Base-by-base conservation (phyloP, 306 rosid genomes). In the Potentilla sterilis region DNA sequence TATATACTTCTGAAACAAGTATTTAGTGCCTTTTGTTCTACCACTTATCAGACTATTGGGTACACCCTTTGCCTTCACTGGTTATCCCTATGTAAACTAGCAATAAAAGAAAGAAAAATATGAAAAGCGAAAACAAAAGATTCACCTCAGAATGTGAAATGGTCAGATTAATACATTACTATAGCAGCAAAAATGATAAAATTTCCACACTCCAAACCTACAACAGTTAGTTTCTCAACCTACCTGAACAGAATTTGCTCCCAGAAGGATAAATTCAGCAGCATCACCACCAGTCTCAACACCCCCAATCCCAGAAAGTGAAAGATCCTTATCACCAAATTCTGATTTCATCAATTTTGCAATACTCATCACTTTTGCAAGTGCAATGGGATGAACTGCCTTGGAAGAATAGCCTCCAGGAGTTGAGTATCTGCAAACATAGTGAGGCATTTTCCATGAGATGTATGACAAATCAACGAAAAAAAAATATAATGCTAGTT, bases 341-440 rank as follows among this genome's bases (percentile, higher is more conserved):
- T 95, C 96, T 2, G 91, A 69, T 79, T 84, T 85, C 92, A 95
- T 92, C 97, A 95, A 86, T 65, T 92, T 90, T 38, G 96, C 97
- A 47, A 95, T 95, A 70, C 43, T 95, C 97, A 95, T 89, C 83
- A 95, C 97, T 87, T 95, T 95, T 46, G 89, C 97, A 65, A 95
- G 96, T 16, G 99, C 99, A 78, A 95, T 95, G 43, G 97, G 98
- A 82, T 95, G 98, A 54, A 95, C 98, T 44, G 98, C 98, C 84
- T 79, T 92, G 38, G 97, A 91, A 73, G 98, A 95, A 85, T 92
- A 95, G 61, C 98, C 98, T 6, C 98, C 98, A 18, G 98, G 98
- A 81, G 98, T 95, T 64, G 98, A 95, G 83, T 95, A 95, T 82
- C 98, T 95, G 80, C 6, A 78, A 48, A 81, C n/a, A 38, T 2